Percentiles rank a stretch among this genome's conserved stretches.
Evolutionary conservation across 345 rosid genomes (phyloP).

Genomic region (Bruguiera parviflora): DNA sequence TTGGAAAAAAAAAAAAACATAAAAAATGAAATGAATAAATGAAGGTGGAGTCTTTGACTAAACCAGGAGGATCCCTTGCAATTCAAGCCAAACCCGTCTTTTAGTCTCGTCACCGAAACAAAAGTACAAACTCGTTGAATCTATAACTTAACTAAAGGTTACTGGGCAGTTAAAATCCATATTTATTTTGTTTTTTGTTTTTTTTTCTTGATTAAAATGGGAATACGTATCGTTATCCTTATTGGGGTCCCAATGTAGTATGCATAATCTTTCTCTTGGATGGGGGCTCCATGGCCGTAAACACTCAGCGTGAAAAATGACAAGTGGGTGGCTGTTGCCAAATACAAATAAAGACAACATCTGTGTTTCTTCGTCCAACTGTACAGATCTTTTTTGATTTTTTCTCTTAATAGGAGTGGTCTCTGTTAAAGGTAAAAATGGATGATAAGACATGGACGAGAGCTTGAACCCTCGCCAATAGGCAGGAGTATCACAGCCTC

Average conservation of each 20-base stretch:
- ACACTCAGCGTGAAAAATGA: neutral
- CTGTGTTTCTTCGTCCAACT: neutral
- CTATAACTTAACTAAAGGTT: neutral
- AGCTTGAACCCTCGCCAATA: no score
- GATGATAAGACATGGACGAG: no score
- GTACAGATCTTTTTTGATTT: no score
- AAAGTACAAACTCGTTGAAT: no score
- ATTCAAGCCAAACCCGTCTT: constrained; percentile 33
- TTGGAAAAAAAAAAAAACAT: neutral
- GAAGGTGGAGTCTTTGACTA: constrained; percentile 18
- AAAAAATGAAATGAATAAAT: constrained; percentile 3
- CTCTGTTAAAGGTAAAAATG: no score
- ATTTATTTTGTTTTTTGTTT: no score
- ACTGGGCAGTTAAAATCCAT: neutral
- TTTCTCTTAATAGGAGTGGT: no score
- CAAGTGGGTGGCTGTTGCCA: constrained; percentile 4
- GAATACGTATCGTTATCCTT: neutral
- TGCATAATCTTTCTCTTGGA: neutral
- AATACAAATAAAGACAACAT: neutral
- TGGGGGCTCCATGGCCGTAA: neutral
- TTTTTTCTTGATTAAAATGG: no score
- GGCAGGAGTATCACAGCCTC: no score
- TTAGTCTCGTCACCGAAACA: neutral
- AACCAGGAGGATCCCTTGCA: constrained; percentile 36
- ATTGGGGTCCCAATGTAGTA: neutral